These are phyloP conservation scores for Corynespora cassiicola DNA, from an alignment of 2,329 filamentous ascomycete species.

Conservation along the genomic window DNA sequence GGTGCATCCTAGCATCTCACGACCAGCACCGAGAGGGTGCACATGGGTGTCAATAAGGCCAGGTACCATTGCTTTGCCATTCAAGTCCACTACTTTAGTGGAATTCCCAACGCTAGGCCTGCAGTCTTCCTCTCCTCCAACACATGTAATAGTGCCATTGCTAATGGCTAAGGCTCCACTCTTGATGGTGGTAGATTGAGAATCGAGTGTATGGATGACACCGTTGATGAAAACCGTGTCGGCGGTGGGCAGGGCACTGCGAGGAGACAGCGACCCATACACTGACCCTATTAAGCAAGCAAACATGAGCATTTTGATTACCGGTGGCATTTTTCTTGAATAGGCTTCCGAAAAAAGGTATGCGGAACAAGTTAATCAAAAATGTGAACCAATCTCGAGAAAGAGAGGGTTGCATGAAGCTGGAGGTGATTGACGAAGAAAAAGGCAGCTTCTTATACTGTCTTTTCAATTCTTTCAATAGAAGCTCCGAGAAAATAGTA, in stretches of 20 bases:
- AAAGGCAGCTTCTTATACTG: too few relatives aligned
- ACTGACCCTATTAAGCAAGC: too few relatives aligned
- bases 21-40: constrained; percentile 5
- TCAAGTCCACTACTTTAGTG: constrained; percentile 8
- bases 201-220: constrained; percentile 5
- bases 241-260: constrained; percentile 1
- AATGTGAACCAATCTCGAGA: too few relatives aligned
- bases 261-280: too few relatives aligned
- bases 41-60: constrained; percentile 9
- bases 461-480: too few relatives aligned
- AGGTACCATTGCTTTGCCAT: constrained; percentile 6
- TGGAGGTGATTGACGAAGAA: too few relatives aligned
- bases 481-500: too few relatives aligned
- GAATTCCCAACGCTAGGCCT: constrained; percentile 2
- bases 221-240: constrained; percentile 9
- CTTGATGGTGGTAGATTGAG: constrained; percentile 1
- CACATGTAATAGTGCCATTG: constrained; percentile 6
- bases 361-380: too few relatives aligned
- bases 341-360: too few relatives aligned
- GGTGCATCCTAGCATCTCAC: constrained; percentile 5
- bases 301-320: too few relatives aligned
- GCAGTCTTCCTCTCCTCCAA: constrained; percentile 4
- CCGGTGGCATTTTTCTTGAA: too few relatives aligned
- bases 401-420: too few relatives aligned
- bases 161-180: constrained; percentile 6